Evolutionary conservation across 2,329 filamentous ascomycete species (phyloP).

Genomic region (Lecanosticta acicola): DNA sequence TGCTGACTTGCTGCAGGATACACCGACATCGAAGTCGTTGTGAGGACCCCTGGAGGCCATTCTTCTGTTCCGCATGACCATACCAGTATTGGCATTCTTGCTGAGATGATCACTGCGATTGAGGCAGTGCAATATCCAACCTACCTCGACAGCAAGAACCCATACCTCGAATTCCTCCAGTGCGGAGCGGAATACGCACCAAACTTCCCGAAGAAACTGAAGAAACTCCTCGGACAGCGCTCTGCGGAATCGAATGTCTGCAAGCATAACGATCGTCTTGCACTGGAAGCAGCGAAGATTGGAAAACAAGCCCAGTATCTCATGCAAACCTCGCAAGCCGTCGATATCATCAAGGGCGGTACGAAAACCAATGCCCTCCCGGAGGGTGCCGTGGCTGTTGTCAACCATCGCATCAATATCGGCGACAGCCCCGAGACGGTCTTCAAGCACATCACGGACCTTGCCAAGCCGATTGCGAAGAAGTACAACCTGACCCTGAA

Average conservation of each 20-base stretch:
- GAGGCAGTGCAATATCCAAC: constrained; percentile 55
- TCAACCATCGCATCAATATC: constrained; percentile 55
- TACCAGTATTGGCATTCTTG: constrained; percentile 64
- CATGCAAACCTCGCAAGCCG: constrained; percentile 54
- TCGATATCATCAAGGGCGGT: constrained; percentile 51
- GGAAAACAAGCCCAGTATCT: constrained; percentile 45
- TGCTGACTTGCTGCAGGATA: constrained; percentile 30
- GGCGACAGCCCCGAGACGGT: constrained; percentile 47
- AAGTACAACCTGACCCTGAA: constrained; percentile 47
- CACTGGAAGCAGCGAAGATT: constrained; percentile 35
- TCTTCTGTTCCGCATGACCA: constrained; percentile 53
- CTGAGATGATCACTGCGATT: constrained; percentile 61
- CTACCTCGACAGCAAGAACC: constrained; percentile 47
- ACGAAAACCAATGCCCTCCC: constrained; percentile 56
- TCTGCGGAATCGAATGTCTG: constrained; percentile 28
- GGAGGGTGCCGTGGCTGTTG: constrained; percentile 47
- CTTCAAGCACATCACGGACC: constrained; percentile 43
- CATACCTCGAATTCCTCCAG: constrained; percentile 52
- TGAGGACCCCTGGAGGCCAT: constrained; percentile 56
- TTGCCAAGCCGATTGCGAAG: constrained; percentile 44
- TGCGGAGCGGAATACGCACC: constrained; percentile 56
- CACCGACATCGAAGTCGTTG: constrained; percentile 53
- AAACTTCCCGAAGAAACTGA: constrained; percentile 37
- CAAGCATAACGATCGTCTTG: constrained; percentile 33
- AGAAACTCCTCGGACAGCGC: constrained; percentile 27